A percentile compares a stretch with the other conserved stretches of the same genome.
Evolutionary conservation across 495 filamentous ascomycete genomes (phyloP).

Genomic region (Wilcoxina mikolae): DNA sequence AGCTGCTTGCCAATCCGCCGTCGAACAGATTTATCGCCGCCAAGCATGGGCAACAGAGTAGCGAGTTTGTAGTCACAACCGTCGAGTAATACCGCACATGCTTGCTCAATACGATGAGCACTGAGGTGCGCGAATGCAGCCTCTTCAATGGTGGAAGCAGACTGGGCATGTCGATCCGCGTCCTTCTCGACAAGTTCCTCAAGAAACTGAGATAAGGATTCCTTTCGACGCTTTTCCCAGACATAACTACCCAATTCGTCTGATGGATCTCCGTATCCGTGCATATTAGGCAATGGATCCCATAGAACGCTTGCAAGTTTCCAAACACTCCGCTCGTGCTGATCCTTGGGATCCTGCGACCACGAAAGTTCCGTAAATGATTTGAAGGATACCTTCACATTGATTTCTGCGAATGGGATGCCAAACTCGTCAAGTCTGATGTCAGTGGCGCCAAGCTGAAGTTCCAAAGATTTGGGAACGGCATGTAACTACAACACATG

Average conservation of each 20-base stretch:
- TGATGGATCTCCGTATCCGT: conserved; percentile 36
- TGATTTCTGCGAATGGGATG: conserved; percentile 37
- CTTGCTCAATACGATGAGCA: conserved; percentile 59
- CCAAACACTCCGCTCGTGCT: conserved; percentile 53
- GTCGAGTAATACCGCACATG: conserved; percentile 59
- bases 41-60: conserved; percentile 66
- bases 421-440: conserved; percentile 30
- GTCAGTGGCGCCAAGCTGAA: conserved; percentile 33
- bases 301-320: conserved; percentile 73
- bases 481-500: conserved; percentile 19
- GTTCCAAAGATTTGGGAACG: conserved; percentile 28
- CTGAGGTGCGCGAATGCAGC: conserved; percentile 68
- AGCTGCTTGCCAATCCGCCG: conserved; percentile 63
- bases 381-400: conserved; percentile 9
- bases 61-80: conserved; percentile 66
- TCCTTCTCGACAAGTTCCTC: conserved; percentile 43
- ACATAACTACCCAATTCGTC: conserved; percentile 27
- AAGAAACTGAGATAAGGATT: conserved; percentile 47
- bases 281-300: conserved; percentile 46
- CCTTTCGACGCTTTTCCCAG: conserved; percentile 33
- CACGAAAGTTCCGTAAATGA: conserved; percentile 22
- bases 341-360: conserved; percentile 19
- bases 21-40: conserved; percentile 46
- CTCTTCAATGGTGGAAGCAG: conserved; percentile 51
- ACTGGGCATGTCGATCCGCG: conserved; percentile 38